Evolutionary conservation across 148 eudicot genomes (phyloP), one percentile per base, ranked within the genome.

Genomic region (Camellia japonica): DNA sequence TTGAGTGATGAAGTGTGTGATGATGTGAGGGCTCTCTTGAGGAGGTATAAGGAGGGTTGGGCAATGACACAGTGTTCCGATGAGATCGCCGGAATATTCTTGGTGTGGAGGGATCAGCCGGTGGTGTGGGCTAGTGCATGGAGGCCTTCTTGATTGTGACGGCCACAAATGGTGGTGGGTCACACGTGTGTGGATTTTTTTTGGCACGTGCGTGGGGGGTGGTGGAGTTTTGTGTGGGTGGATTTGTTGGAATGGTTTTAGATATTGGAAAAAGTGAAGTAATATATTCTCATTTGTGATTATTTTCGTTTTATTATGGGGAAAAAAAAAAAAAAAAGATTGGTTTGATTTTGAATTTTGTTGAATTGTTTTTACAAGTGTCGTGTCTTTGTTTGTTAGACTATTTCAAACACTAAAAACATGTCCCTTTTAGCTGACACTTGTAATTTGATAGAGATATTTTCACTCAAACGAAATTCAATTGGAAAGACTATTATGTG

Each of bases 41-140:
- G 96, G 87, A 91, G 99, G 95, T 96, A 96, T 10, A 94, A 78
- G 81, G 99, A 90, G 42, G 99, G 98, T 15, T 93, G 99, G 99
- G 75, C 93, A 6, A 90, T 94, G 97, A 78, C 78, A 19, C 91
- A 80, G 83, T 83, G 82, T 59, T 14, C 86, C 30, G 87, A 62
- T 2, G 87, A 71, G 3, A 75, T 75, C 16, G 85, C 92, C 84
- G 99, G 99, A 77, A 86, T 96, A 75, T 92, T 88, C 88, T 87
- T 96, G 87, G 69, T 87, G 52, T 96, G 99, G 98, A 92, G 88
- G 88, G 98, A 94, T 56, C 91, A 90, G 82, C 92, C 94, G 83
- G 98, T 92, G 88, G 98, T 96, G 80, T 96, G 99, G 99, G 97
- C 99, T 38, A 92, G 97, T 79, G 99, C 95, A 73, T 96, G 99